phyloP scores from a whole-genome alignment of 805 yeast genomes.

The Kodamaea fukazawae region DNA sequence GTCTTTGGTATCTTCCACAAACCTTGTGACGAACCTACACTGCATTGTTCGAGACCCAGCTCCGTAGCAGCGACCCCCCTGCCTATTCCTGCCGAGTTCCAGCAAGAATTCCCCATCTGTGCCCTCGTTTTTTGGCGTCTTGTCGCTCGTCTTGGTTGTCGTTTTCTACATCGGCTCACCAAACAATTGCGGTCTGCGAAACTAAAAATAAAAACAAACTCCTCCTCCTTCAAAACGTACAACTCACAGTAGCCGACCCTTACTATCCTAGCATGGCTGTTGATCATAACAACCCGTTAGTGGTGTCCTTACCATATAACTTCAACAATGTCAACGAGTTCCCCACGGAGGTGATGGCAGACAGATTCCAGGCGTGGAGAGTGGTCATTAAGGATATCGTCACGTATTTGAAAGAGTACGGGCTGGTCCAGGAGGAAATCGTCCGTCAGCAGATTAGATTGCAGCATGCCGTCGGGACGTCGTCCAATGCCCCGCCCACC shows the following conservation, averaged over 20 bases:
- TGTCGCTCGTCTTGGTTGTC: too few relatives aligned
- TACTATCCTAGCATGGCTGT: conserved; percentile 2
- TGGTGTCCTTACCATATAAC: conserved; percentile 37
- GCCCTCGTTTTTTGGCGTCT: neutral
- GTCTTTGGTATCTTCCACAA: too few relatives aligned
- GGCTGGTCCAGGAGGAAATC: conserved; percentile 83
- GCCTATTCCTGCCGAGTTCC: too few relatives aligned
- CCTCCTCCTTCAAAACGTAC: too few relatives aligned
- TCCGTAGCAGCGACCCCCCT: too few relatives aligned
- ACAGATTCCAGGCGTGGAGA: conserved; percentile 85
- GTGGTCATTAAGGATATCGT: conserved; percentile 70
- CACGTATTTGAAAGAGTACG: conserved; percentile 73
- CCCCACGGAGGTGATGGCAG: conserved; percentile 86
- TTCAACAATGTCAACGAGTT: conserved; percentile 33
- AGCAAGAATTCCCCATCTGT: too few relatives aligned
- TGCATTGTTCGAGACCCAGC: too few relatives aligned
- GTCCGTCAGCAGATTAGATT: conserved; percentile 77
- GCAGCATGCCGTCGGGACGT: conserved; percentile 59
- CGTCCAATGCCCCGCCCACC: conserved; percentile 7
- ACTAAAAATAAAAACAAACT: too few relatives aligned
- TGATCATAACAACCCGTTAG: conserved; percentile 35
- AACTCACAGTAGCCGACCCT: too few relatives aligned
- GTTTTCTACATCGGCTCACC: too few relatives aligned
- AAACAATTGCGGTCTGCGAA: too few relatives aligned
- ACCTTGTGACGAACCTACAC: too few relatives aligned